Evolutionary conservation across 2,329 filamentous ascomycete genomes (phyloP).

Genomic region (Fusarium virguliforme): DNA sequence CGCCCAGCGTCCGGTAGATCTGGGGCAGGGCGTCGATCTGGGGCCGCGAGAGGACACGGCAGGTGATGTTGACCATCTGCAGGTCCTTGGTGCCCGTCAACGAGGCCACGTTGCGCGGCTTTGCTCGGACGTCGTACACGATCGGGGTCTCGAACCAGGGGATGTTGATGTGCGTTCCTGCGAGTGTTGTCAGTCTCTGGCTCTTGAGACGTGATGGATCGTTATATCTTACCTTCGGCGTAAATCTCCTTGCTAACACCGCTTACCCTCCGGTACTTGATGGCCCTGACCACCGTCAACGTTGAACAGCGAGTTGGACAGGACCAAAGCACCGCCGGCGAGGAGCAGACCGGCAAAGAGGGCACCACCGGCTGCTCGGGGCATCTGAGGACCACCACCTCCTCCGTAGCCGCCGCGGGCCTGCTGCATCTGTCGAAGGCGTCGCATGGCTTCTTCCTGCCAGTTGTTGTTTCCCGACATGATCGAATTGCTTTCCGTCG

Average conservation of each 20-base stretch:
- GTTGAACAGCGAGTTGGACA: conserved; percentile 78
- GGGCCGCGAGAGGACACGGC: conserved; percentile 95
- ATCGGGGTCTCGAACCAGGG: conserved; percentile 98
- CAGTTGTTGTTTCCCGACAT: conserved; percentile 60
- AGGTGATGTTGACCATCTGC: conserved; percentile 99
- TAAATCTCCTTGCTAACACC: conserved; percentile 98
- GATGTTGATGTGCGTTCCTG: conserved; percentile 92
- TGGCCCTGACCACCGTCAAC: conserved; percentile 99
- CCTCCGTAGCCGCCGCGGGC: conserved; percentile 61
- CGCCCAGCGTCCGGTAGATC: conserved; percentile 96
- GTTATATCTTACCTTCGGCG: conserved; percentile 78
- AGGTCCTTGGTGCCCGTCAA: conserved; percentile 98
- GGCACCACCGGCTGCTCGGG: conserved; percentile 59
- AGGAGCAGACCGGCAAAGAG: conserved; percentile 62
- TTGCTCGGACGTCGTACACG: conserved; percentile 97
- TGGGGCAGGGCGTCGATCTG: conserved; percentile 90
- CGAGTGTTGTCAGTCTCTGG: conserved; percentile 33
- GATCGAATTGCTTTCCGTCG: conserved; percentile 28
- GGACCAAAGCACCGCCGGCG: conserved; percentile 65
- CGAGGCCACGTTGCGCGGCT: conserved; percentile 95
- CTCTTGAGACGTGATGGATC: conserved; percentile 10
- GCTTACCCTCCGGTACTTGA: conserved; percentile 95
- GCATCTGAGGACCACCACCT: conserved; percentile 61
- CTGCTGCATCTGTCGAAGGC: conserved; percentile 66
- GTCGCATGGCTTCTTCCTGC: conserved; percentile 68